These are phyloP conservation scores for Houttuynia cordata DNA, from an alignment of 164 flowering plant species.

Conservation along the genomic window DNA sequence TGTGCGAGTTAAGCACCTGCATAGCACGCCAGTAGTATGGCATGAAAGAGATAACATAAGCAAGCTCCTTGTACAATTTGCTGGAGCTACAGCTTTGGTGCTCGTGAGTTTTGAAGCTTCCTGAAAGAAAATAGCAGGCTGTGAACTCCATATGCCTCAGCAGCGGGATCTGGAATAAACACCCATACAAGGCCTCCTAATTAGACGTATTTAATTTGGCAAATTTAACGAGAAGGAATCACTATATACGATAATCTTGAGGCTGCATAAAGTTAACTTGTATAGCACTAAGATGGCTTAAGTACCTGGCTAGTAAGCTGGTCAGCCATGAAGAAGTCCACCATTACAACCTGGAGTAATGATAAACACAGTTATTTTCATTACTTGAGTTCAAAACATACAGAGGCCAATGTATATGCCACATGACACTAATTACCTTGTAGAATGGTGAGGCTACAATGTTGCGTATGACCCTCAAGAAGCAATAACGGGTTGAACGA, in stretches of 20 bases:
- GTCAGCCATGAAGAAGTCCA: slow-evolving; percentile 98
- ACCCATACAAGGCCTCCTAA: not conserved
- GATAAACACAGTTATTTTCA: not conserved
- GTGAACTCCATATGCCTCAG: slow-evolving; percentile 90
- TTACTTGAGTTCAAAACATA: not conserved
- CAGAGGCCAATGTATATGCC: not conserved
- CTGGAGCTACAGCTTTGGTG: slow-evolving; percentile 54
- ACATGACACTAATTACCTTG: slow-evolving; percentile 35
- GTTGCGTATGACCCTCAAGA: slow-evolving; percentile 70
- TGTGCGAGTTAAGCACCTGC: slow-evolving; percentile 51
- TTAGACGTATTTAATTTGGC: not conserved
- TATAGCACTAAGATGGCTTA: not conserved
- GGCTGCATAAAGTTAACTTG: not conserved
- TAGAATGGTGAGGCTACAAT: slow-evolving; percentile 86
- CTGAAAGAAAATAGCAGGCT: slow-evolving; percentile 72
- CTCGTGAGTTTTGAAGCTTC: slow-evolving; percentile 54
- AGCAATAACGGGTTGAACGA: slow-evolving; percentile 74
- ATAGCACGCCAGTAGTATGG: slow-evolving; percentile 98
- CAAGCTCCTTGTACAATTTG: slow-evolving; percentile 64
- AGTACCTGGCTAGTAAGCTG: slow-evolving; percentile 99
- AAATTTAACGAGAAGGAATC: no score
- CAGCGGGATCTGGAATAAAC: slow-evolving; percentile 55
- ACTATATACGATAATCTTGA: no score
- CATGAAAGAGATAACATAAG: slow-evolving; percentile 81
- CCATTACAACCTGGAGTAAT: slow-evolving; percentile 65